Base-by-base conservation (phyloP, 2,329 filamentous ascomycete species). In the Rhytidhysteron rufulum region DNA sequence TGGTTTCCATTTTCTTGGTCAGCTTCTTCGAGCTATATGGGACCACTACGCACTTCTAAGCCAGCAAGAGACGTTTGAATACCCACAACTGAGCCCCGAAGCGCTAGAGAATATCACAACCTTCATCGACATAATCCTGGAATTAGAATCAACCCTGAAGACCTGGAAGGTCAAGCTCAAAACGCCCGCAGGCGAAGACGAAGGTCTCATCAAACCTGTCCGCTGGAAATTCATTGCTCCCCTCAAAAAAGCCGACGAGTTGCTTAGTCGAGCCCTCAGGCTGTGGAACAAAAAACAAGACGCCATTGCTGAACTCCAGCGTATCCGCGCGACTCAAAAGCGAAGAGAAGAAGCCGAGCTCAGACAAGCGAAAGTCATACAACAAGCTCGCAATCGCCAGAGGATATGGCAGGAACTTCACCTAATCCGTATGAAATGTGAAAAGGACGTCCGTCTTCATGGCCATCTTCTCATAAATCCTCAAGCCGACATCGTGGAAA, bases 351-450 rank as follows among this genome's bases (percentile, higher is more conserved):
- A 27, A 25, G 27, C 39, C 9, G 34, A 44, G 20, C 5, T 13
- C 3, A 32, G 22, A 4, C 45, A 40, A 34, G 24, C 16, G 9
- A 36, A 41, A 16, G 25, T 27, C 7, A 32, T 22, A 11, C 34
- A 22, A 19, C 18, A 41, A 1, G 36, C 21, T 11, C 39, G 29
- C 4, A 29, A 45, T 18, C 45, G 50, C 21, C 45, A 44, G 44
- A 41, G 41, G n/a, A 50, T 42, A n/a, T 64, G 62, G 62, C 53
- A 57, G 10, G 34, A 52, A 29, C 47, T 64, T 0, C 59, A 65
- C 34, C 40, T 58, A 4, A 33, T 19, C 6, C 54, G 62, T 20
- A 47, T 57, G 45, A 32, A 43, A 11, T 57, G 46, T 19, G 61
- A 64, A 37, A 48, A 52, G 2, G 49, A 57, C 27, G 18, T 22